Evolutionary conservation across 225 moss, liverwort and hornwort genomes (phyloP).

Genomic region (Marchantia paleacea): DNA sequence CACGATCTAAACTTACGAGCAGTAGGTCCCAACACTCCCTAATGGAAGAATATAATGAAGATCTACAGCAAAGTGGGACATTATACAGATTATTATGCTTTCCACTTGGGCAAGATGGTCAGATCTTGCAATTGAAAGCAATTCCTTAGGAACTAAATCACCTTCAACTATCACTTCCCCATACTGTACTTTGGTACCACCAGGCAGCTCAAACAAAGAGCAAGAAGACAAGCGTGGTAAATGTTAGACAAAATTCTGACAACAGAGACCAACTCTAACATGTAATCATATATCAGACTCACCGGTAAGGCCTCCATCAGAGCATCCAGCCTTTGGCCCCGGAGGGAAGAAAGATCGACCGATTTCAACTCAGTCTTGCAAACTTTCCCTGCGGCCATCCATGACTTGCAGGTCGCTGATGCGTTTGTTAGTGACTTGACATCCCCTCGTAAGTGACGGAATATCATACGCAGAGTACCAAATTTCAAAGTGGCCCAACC

Average conservation of each 20-base stretch:
- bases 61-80: too few species aligned
- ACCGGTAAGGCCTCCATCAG: conserved; percentile 68
- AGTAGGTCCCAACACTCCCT: too few species aligned
- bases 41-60: too few species aligned
- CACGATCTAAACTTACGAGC: too few species aligned
- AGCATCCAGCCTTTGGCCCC: conserved; percentile 57
- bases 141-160: too few species aligned
- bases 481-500: conserved; percentile 61
- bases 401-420: conserved; percentile 72
- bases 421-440: conserved; percentile 67
- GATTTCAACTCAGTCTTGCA: conserved; percentile 58
- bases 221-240: too few species aligned
- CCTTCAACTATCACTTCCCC: too few species aligned
- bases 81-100: too few species aligned
- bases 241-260: not conserved
- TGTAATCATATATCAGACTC: conserved; percentile 25
- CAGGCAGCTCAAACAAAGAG: too few species aligned
- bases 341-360: conserved; percentile 69
- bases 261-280: not conserved
- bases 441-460: conserved; percentile 69
- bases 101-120: too few species aligned
- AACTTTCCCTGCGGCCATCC: conserved; percentile 60
- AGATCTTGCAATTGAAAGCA: too few species aligned
- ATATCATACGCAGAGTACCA: conserved; percentile 46
- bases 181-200: too few species aligned